Evolutionary conservation across 139 green algal genomes (phyloP).

Genomic region (Chlamydomonas schloesseri): DNA sequence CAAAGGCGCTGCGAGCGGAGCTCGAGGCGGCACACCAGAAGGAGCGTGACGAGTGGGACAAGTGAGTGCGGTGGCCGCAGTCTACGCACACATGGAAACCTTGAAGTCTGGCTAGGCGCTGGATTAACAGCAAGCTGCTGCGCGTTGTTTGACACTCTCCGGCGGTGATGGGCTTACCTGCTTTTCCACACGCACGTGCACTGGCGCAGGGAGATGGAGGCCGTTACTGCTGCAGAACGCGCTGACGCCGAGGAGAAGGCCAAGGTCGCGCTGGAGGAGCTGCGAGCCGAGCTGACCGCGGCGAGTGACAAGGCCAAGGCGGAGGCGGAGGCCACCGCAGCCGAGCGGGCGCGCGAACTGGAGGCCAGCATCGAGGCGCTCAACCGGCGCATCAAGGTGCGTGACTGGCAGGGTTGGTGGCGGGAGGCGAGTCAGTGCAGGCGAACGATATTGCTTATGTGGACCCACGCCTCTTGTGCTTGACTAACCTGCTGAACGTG

Average conservation of each 20-base stretch:
- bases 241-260: constrained; percentile 4
- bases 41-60: constrained; percentile 39
- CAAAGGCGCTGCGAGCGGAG: not conserved
- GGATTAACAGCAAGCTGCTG: too few relatives aligned
- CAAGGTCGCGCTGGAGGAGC: not conserved
- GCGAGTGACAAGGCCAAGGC: not conserved
- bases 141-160: too few relatives aligned
- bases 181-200: too few relatives aligned
- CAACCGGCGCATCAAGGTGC: not conserved
- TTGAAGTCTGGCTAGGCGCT: too few relatives aligned
- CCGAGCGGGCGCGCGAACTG: not conserved
- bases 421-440: too few relatives aligned
- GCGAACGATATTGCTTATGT: too few relatives aligned
- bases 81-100: too few relatives aligned
- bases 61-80: too few relatives aligned
- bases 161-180: too few relatives aligned
- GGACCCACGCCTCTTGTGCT: too few relatives aligned
- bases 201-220: constrained; percentile 32
- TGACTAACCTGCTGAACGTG: too few relatives aligned
- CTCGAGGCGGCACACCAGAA: constrained; percentile 27
- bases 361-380: not conserved
- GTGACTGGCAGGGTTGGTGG: too few relatives aligned
- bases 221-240: constrained; percentile 11
- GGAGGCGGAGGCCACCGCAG: not conserved
- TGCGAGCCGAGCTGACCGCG: not conserved